Conservation (phyloP, 495 filamentous ascomycete species). For the Penicillium taxi region DNA sequence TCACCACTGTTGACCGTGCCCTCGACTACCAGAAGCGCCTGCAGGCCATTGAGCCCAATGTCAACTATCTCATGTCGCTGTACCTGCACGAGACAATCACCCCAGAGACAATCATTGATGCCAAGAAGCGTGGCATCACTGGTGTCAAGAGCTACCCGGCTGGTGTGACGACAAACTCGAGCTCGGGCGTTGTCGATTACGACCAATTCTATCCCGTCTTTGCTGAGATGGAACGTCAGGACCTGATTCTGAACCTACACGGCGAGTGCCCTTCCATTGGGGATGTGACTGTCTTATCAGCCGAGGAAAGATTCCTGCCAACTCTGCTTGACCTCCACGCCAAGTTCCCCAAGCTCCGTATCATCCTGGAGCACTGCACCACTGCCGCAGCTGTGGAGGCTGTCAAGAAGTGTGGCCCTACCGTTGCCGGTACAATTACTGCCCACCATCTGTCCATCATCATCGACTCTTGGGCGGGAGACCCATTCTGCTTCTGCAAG, state of each 20-base stretch:
- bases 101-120: constrained; percentile 67
- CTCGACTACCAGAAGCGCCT: constrained; percentile 66
- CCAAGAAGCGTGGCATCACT: constrained; percentile 46
- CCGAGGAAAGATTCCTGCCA: constrained; percentile 76
- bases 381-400: constrained; percentile 73
- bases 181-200: constrained; percentile 69
- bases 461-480: constrained; percentile 65
- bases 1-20: constrained; percentile 65
- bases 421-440: constrained; percentile 54
- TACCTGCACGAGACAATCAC: constrained; percentile 75
- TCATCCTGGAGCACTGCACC: constrained; percentile 73
- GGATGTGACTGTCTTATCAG: constrained; percentile 63
- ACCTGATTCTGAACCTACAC: constrained; percentile 57
- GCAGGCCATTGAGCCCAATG: constrained; percentile 56
- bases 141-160: constrained; percentile 56
- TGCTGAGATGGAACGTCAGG: constrained; percentile 62
- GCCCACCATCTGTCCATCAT: constrained; percentile 78
- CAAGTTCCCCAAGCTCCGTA: constrained; percentile 70
- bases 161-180: constrained; percentile 74
- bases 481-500: constrained; percentile 83
- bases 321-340: constrained; percentile 61
- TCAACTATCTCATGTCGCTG: constrained; percentile 82
- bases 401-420: constrained; percentile 65
- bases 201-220: constrained; percentile 69
- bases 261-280: constrained; percentile 48